phyloP scores from a whole-genome alignment of 2,329 filamentous ascomycete species.

The Aspergillus sp. region DNA sequence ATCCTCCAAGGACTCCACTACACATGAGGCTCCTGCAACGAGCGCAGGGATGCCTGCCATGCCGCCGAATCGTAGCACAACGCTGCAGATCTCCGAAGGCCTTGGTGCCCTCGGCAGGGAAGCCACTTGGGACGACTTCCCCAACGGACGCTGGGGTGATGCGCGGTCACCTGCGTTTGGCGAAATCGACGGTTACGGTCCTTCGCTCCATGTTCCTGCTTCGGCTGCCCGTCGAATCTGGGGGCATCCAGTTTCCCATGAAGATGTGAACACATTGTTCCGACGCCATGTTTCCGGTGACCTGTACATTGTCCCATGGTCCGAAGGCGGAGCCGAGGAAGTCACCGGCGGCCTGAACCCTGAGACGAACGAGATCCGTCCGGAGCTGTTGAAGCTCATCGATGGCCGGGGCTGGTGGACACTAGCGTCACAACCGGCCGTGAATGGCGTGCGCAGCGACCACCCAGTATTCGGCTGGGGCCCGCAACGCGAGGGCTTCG shows the following conservation, averaged over 20 bases:
- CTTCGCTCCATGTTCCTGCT: conserved; percentile 86
- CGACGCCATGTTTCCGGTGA: conserved; percentile 70
- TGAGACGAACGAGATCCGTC: conserved; percentile 73
- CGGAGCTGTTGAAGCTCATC: conserved; percentile 67
- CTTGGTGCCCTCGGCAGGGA: conserved; percentile 82
- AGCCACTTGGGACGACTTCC: conserved; percentile 97
- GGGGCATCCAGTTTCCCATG: conserved; percentile 61
- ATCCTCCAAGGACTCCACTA: conserved; percentile 28
- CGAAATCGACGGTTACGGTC: conserved; percentile 95
- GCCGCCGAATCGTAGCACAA: conserved; percentile 71
- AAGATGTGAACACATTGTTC: conserved; percentile 74
- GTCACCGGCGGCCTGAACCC: conserved; percentile 40
- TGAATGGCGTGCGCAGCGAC: conserved; percentile 71
- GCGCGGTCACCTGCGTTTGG: conserved; percentile 87
- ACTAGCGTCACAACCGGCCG: conserved; percentile 86
- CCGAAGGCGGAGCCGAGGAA: conserved; percentile 61
- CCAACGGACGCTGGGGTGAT: conserved; percentile 92
- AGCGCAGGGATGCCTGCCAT: conserved; percentile 64
- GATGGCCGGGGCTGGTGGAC: conserved; percentile 82
- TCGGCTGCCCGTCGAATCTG: conserved; percentile 74
- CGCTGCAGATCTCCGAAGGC: conserved; percentile 86
- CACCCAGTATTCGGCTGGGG: conserved; percentile 88
- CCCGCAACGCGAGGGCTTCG: conserved; percentile 72
- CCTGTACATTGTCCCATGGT: conserved; percentile 80
- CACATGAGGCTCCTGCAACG: conserved; percentile 60